phyloP scores from a whole-genome alignment of 371 early-diverging fungal genomes.

The Actinomortierella wolfii region DNA sequence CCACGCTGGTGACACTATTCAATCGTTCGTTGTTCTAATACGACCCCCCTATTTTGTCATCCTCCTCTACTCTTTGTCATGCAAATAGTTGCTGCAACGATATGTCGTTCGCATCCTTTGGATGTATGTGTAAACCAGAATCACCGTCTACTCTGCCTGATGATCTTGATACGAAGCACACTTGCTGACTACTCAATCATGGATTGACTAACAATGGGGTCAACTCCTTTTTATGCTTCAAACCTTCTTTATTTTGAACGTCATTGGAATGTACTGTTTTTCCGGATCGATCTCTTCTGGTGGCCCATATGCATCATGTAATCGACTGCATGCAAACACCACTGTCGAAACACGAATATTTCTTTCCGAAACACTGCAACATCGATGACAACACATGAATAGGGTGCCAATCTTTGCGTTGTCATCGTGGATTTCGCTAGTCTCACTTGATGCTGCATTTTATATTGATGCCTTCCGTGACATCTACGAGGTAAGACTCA shows the following conservation, averaged over 20 bases:
- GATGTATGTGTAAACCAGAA: slow-evolving; percentile 66
- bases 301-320: too few relatives aligned
- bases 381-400: slow-evolving; percentile 4
- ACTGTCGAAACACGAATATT: too few relatives aligned
- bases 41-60: not conserved
- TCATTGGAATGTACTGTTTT: too few relatives aligned
- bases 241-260: too few relatives aligned
- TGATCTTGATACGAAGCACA: too few relatives aligned
- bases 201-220: not conserved
- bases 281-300: too few relatives aligned
- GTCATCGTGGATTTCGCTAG: slow-evolving; percentile 80
- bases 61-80: not conserved
- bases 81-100: slow-evolving; percentile 81
- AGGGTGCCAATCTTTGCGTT: slow-evolving; percentile 93
- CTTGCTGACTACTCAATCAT: not conserved
- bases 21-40: too few relatives aligned
- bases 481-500: slow-evolving; percentile 78
- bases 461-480: slow-evolving; percentile 94
- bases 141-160: too few relatives aligned
- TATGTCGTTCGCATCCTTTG: slow-evolving; percentile 85
- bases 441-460: slow-evolving; percentile 76
- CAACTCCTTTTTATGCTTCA: too few relatives aligned
- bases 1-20: not conserved
- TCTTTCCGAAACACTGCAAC: too few relatives aligned
- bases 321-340: too few relatives aligned